Evolutionary conservation across 495 filamentous ascomycete genomes (phyloP), one percentile per base, ranked within the genome.

Genomic region (Parmelia sp.): DNA sequence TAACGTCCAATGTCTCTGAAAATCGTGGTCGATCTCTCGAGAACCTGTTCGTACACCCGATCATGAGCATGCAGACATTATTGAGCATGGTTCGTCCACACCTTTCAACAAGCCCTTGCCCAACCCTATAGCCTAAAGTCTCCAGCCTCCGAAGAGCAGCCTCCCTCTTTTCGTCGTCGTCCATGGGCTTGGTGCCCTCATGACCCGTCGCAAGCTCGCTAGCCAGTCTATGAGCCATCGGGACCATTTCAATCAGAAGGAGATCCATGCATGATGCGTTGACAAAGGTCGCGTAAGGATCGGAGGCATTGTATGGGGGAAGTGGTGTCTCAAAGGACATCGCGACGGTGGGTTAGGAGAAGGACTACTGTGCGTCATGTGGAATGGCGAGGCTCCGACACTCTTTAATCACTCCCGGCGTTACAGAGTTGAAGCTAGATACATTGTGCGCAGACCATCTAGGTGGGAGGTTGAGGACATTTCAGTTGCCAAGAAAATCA

Each of bases 241-340:
- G 94, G 33, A 98, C 94, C 58, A 98, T 82, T 77, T 98, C 94
- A 70, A 98, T 97, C 65, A 98, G 82, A 19, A 98, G 85, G 65
- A 98, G 86, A 71, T 98, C 94, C 62, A 97, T 84, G 66, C 88
- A 90, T 39, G 93, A 90, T 40, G 88, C 83, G 74, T 81, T 86
- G 58, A 96, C 78, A 78, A 92, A 89, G 60, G 86, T 86, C 42
- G 90, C 86, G 66, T 81, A 82, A 3, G 90, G 88, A 74, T 96
- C 92, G 45, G 85, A 85, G 71, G 85, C 75, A 73, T 85, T 89
- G 79, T 84, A 86, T 49, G 86, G 85, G 4, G 87, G 86, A 67
- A 85, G 74, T 37, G 84, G 73, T 29, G 77, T 71, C 68, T 93
- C 90, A 79, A 92, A 90, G 60, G 90, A 90, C 90, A 92, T 92